Conservation (phyloP, 495 filamentous ascomycete species). For the Hypoxylon cercidicola region DNA sequence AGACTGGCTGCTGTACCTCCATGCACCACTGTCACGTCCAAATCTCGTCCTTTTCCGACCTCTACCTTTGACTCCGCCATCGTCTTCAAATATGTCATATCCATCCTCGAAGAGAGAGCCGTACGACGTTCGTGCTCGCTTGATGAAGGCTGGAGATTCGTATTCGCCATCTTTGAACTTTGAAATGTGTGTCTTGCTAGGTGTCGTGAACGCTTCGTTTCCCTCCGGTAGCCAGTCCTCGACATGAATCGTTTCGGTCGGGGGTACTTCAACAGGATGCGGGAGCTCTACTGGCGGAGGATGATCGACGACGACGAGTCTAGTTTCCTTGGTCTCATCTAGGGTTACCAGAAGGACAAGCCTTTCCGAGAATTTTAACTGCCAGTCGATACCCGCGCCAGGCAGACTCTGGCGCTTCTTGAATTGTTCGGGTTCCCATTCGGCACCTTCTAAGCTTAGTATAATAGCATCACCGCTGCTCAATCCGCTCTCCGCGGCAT, state of each 20-base stretch:
- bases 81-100: slow-evolving; percentile 76
- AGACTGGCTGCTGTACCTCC: slow-evolving; percentile 75
- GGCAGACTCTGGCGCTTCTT: slow-evolving; percentile 66
- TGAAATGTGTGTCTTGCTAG: slow-evolving; percentile 24
- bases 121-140: slow-evolving; percentile 69
- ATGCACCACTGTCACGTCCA: slow-evolving; percentile 70
- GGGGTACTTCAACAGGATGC: slow-evolving; percentile 14
- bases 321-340: slow-evolving; percentile 48
- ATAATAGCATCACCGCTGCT: slow-evolving; percentile 80
- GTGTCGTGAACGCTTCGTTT: slow-evolving; percentile 35
- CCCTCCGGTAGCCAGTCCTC: slow-evolving; percentile 17
- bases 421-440: slow-evolving; percentile 62
- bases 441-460: slow-evolving; percentile 72
- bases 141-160: slow-evolving; percentile 81
- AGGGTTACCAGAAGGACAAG: slow-evolving; percentile 68
- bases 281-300: slow-evolving; percentile 33
- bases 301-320: slow-evolving; percentile 60
- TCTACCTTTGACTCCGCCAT: slow-evolving; percentile 71
- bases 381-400: slow-evolving; percentile 78
- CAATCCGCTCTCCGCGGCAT: slow-evolving; percentile 70
- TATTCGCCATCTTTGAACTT: slow-evolving; percentile 58
- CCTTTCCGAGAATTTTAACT: slow-evolving; percentile 69
- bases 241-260: slow-evolving; percentile 10
- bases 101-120: slow-evolving; percentile 66
- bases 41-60: slow-evolving; percentile 80